Conservation (phyloP, 306 rosid genomes). For the Cercis canadensis region DNA sequence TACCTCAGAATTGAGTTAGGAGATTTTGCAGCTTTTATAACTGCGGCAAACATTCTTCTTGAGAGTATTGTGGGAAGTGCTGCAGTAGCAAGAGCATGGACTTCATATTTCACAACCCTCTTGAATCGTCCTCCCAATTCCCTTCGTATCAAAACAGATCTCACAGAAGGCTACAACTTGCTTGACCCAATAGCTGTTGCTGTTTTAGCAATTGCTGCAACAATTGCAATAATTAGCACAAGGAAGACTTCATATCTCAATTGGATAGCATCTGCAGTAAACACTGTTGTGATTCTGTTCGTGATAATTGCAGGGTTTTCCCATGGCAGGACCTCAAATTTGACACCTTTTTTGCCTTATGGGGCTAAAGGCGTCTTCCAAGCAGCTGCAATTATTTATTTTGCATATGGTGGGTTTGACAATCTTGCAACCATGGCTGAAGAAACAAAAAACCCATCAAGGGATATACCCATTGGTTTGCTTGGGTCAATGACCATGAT, state of each 20-base stretch:
- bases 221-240: constrained; percentile 69
- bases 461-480: constrained; percentile 73
- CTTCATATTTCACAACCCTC: constrained; percentile 74
- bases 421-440: constrained; percentile 74
- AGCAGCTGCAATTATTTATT: constrained; percentile 77
- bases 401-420: constrained; percentile 82
- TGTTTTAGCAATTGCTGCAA: constrained; percentile 49
- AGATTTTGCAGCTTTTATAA: constrained; percentile 76
- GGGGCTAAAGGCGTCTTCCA: constrained; percentile 66
- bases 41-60: constrained; percentile 82
- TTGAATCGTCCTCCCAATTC: constrained; percentile 58
- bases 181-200: constrained; percentile 74
- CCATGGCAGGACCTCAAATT: constrained; percentile 57
- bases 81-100: constrained; percentile 77
- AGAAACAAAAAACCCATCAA: constrained; percentile 76
- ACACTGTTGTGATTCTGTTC: constrained; percentile 55
- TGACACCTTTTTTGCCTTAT: constrained; percentile 64
- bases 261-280: constrained; percentile 73
- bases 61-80: constrained; percentile 71
- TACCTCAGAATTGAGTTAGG: constrained; percentile 78
- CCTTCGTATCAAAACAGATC: constrained; percentile 55
- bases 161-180: constrained; percentile 56
- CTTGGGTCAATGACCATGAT: constrained; percentile 77
- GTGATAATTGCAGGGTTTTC: constrained; percentile 58
- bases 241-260: constrained; percentile 65